These are phyloP conservation scores for Pyropia yezoensis DNA, from an alignment of 23 red algal species.

Conservation along the genomic window DNA sequence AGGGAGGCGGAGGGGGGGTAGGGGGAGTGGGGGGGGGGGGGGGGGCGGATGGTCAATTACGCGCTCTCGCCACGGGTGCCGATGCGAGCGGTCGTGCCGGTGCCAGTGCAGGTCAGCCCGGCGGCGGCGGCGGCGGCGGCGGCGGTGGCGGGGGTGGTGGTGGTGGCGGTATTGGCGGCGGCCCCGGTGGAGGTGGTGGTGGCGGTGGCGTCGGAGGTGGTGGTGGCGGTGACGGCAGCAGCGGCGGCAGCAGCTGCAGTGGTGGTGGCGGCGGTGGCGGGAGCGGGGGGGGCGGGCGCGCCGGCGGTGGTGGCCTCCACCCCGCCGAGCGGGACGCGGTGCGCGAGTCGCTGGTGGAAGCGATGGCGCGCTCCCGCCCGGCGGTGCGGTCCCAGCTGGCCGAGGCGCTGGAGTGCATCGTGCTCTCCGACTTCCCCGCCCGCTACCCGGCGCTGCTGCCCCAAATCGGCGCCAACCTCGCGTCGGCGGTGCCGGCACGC, in stretches of 20 bases:
- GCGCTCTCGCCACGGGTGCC: not conserved
- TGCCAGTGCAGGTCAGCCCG: not conserved
- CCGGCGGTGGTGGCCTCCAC: not conserved
- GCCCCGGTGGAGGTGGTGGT: not conserved
- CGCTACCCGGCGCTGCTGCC: constrained; percentile 17
- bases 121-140: not conserved
- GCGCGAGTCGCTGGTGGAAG: constrained; percentile 4
- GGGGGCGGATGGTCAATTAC: not conserved
- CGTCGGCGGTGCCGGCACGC: not conserved
- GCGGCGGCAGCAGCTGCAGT: not conserved
- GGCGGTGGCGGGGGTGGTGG: constrained; percentile 13
- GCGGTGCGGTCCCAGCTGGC: constrained; percentile 22
- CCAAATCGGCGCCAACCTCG: constrained; percentile 3
- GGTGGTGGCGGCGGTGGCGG: constrained; percentile 6
- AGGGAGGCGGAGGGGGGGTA: constrained; percentile 1
- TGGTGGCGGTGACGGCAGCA: not conserved
- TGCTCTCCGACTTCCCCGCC: constrained; percentile 26
- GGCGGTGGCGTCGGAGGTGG: constrained; percentile 21
- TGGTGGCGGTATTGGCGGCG: not conserved
- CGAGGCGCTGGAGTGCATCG: constrained; percentile 14
- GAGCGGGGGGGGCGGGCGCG: constrained; percentile 5
- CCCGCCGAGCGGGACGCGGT: constrained; percentile 2
- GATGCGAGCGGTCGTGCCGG: not conserved
- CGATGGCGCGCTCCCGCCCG: constrained; percentile 7
- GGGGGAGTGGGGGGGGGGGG: not conserved